phyloP scores from a whole-genome alignment of 495 filamentous ascomycete genomes.

The Hypoxylon rickii region DNA sequence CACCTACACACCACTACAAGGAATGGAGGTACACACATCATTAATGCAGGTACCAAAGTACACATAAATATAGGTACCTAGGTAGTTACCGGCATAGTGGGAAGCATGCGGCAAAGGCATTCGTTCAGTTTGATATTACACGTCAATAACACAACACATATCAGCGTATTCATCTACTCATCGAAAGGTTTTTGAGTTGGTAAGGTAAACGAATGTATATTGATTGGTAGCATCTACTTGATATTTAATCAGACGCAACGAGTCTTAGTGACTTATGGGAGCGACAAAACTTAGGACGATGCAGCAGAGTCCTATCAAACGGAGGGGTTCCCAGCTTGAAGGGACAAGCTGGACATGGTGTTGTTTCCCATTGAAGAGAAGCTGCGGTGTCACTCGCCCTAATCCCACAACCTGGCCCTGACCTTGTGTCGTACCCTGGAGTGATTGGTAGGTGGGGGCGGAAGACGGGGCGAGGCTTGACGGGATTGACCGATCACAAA shows the following conservation, averaged over 20 bases:
- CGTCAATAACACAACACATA: no score
- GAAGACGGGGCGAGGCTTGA: no score
- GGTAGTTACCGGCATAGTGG: no score
- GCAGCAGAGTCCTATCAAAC: slow-evolving; percentile 4
- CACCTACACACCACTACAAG: no score
- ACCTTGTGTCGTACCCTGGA: background rate
- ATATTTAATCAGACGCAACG: slow-evolving; percentile 16
- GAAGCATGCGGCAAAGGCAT: no score
- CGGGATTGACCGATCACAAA: no score
- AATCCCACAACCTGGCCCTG: background rate
- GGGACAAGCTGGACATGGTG: background rate
- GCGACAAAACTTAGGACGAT: slow-evolving; percentile 3
- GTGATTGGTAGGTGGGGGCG: no score
- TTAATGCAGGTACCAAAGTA: background rate
- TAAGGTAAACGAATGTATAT: slow-evolving; percentile 30
- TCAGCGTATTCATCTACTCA: no score
- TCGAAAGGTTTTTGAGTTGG: no score
- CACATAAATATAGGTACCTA: no score
- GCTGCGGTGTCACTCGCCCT: slow-evolving; percentile 2
- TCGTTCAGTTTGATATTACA: no score
- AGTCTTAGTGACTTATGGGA: slow-evolving; percentile 8
- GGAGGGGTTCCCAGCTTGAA: background rate
- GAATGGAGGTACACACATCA: background rate
- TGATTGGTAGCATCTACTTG: slow-evolving; percentile 20
- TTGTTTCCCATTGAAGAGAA: slow-evolving; percentile 6